phyloP scores from a whole-genome alignment of 495 filamentous ascomycete genomes.

The Penicillium paradoxum region DNA sequence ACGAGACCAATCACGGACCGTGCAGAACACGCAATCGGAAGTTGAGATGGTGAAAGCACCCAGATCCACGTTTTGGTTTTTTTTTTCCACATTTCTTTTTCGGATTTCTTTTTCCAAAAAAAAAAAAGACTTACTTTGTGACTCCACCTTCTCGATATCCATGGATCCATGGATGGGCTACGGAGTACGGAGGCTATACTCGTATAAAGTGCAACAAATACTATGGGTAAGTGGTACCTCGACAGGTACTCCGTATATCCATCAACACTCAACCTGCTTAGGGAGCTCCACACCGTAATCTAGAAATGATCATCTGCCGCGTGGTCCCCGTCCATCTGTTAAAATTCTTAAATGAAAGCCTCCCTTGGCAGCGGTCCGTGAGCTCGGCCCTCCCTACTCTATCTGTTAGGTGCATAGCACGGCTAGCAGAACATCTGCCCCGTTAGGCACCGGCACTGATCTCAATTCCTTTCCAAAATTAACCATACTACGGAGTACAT shows the following conservation, averaged over 20 bases:
- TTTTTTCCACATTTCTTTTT: background rate
- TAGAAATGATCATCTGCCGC: background rate
- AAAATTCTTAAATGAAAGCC: background rate
- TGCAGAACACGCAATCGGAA: conserved; percentile 33
- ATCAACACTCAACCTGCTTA: too few species aligned
- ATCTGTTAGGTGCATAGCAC: conserved; percentile 10
- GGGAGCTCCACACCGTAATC: background rate
- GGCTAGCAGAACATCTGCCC: background rate
- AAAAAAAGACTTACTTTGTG: background rate
- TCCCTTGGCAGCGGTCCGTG: conserved; percentile 10
- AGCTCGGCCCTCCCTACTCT: conserved; percentile 10
- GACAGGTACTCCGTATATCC: too few species aligned
- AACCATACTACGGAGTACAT: too few species aligned
- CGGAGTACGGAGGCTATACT: too few species aligned
- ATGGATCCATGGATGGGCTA: too few species aligned
- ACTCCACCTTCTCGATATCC: too few species aligned
- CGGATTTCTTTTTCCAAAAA: background rate
- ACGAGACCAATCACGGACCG: conserved; percentile 20
- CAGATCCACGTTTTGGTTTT: conserved; percentile 21
- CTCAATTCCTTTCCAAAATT: too few species aligned
- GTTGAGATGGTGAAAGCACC: conserved; percentile 29
- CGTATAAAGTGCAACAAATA: too few species aligned
- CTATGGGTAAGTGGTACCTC: too few species aligned
- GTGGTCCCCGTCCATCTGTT: background rate
- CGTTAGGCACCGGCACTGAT: background rate